Conservation (phyloP, 2,329 filamentous ascomycete genomes). For the Aulographum hederae region DNA sequence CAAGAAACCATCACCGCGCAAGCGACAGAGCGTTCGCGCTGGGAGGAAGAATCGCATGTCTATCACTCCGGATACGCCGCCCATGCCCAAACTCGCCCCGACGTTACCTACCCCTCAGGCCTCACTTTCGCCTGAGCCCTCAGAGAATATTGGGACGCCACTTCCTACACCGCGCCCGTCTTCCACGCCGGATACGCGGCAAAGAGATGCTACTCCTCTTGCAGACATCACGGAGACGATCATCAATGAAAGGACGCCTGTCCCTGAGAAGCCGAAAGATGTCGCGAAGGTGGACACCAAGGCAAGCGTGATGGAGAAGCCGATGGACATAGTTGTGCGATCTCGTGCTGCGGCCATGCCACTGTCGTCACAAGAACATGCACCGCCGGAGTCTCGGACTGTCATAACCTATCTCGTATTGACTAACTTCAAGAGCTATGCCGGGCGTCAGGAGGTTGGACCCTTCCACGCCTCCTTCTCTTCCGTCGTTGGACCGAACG, state of each 20-base stretch:
- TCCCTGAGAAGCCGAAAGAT: slow-evolving; percentile 5
- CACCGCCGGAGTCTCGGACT: slow-evolving; percentile 64
- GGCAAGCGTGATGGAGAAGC: slow-evolving; percentile 64
- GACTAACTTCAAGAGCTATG: slow-evolving; percentile 98
- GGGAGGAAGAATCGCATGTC: slow-evolving; percentile 23
- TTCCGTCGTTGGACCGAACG: slow-evolving; percentile 92
- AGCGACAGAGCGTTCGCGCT: slow-evolving; percentile 41
- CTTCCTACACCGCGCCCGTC: slow-evolving; percentile 32
- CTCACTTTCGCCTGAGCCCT: slow-evolving; percentile 17
- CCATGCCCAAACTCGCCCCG: slow-evolving; percentile 2
- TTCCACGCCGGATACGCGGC: slow-evolving; percentile 30
- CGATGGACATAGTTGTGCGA: slow-evolving; percentile 87
- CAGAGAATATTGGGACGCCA: slow-evolving; percentile 6
- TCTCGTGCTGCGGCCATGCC: slow-evolving; percentile 48
- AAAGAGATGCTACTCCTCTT: slow-evolving; percentile 38
- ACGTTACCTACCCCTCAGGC: slow-evolving; percentile 31
- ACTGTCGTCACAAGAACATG: slow-evolving; percentile 46
- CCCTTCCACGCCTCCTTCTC: slow-evolving; percentile 96
- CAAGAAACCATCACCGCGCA: slow-evolving; percentile 41
- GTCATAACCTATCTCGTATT: slow-evolving; percentile 86
- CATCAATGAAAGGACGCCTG: slow-evolving; percentile 42
- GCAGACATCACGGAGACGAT: slow-evolving; percentile 54
- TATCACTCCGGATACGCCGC: slow-evolving; percentile 12
- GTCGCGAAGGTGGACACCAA: slow-evolving; percentile 58
- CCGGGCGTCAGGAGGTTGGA: slow-evolving; percentile 82